Evolutionary conservation across 441 rosid genomes (phyloP).

Genomic region (Croton laevigatus): DNA sequence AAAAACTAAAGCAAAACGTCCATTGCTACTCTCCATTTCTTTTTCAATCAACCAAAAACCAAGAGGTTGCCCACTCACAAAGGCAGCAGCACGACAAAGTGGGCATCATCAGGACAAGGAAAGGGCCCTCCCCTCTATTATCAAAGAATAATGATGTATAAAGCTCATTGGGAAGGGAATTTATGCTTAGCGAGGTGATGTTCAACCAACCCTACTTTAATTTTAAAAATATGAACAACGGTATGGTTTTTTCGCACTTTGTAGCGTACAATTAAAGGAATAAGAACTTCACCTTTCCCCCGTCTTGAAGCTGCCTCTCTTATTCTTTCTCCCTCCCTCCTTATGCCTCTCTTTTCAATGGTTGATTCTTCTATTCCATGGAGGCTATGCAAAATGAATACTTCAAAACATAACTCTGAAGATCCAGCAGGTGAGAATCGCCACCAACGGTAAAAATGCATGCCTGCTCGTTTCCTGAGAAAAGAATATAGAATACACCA

Average conservation of each 20-base stretch:
- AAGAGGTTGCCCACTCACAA: not conserved
- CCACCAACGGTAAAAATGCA: not conserved
- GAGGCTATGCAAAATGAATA: not conserved
- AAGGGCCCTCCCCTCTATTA: constrained; percentile 6
- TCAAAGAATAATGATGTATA: not conserved
- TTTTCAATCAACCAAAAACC: not conserved
- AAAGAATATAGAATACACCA: not conserved
- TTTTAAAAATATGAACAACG: not conserved
- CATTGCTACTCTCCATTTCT: too few species aligned
- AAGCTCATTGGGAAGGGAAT: constrained; percentile 15
- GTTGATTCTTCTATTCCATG: not conserved
- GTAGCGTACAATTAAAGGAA: constrained; percentile 22
- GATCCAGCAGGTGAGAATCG: constrained; percentile 12
- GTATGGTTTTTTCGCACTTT: not conserved
- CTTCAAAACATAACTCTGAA: constrained; percentile 7
- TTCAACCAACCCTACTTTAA: not conserved
- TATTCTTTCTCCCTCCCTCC: constrained; percentile 11
- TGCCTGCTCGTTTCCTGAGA: constrained; percentile 26
- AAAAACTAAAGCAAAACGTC: too few species aligned
- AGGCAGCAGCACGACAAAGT: constrained; percentile 3
- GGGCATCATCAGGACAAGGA: not conserved
- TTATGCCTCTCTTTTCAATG: constrained; percentile 4
- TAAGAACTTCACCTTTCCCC: constrained; percentile 34
- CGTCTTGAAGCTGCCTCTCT: constrained; percentile 22
- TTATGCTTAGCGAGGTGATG: not conserved